Conservation (phyloP, 75 land plant genomes). For the Pseudotsuga menziesii region DNA sequence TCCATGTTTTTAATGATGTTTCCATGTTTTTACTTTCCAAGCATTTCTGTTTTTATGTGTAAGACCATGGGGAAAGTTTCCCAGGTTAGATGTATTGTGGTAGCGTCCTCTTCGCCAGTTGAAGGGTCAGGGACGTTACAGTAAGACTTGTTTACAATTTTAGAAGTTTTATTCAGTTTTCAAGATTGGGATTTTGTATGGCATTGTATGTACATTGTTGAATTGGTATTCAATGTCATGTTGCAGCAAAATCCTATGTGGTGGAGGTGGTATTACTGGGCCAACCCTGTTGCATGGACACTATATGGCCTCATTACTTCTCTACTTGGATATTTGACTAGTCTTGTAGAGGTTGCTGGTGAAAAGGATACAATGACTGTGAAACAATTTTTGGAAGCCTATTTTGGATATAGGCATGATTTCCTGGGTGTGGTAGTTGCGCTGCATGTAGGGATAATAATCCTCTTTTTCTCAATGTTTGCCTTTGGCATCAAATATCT, state of each 20-base stretch:
- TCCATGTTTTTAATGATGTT: too few species aligned
- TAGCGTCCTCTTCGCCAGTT: too few species aligned
- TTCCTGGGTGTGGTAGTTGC: conserved; percentile 48
- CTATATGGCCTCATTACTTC: conserved; percentile 66
- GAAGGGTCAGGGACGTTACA: too few species aligned
- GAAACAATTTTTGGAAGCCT: conserved; percentile 32
- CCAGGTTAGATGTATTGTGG: too few species aligned
- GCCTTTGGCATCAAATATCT: conserved; percentile 64
- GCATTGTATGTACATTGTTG: too few species aligned
- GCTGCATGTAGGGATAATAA: conserved; percentile 43
- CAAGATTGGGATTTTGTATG: too few species aligned
- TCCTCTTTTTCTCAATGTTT: conserved; percentile 54
- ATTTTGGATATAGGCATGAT: conserved; percentile 46
- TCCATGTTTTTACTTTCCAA: too few species aligned
- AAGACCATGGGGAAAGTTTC: too few species aligned
- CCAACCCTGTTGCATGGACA: conserved; percentile 68
- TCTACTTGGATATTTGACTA: conserved; percentile 50
- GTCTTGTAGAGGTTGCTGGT: conserved; percentile 8
- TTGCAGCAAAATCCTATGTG: conserved; percentile 48
- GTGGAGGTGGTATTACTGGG: conserved; percentile 94
- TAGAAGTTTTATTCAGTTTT: too few species aligned
- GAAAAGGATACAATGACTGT: conserved; percentile 17
- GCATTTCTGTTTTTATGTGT: too few species aligned
- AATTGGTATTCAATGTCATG: too few species aligned
- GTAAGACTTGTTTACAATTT: too few species aligned